Conservation (phyloP, 148 eudicot genomes). For the Salicornia ramosissima region DNA sequence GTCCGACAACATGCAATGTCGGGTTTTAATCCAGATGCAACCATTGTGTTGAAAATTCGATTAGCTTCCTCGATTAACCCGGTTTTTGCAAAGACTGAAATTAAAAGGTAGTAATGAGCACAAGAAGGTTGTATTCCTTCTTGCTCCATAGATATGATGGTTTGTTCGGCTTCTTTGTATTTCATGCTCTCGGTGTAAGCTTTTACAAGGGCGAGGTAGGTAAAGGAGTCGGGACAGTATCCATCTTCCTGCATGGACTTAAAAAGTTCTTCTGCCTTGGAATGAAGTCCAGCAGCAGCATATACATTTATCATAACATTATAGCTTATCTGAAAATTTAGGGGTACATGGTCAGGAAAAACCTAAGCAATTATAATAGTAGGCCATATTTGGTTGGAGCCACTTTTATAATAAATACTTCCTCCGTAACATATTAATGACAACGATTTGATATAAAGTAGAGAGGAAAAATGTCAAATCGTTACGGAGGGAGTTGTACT, state of each 20-base stretch:
- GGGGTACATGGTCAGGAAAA: conserved; percentile 3
- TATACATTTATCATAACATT: conserved; percentile 68
- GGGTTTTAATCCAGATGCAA: conserved; percentile 34
- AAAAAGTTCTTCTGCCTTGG: conserved; percentile 57
- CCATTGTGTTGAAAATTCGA: conserved; percentile 34
- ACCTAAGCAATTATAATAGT: neutral
- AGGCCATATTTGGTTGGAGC: no score
- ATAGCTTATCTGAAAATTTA: conserved; percentile 64
- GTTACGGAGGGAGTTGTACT: no score
- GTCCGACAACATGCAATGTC: conserved; percentile 40
- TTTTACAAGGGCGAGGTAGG: conserved; percentile 62
- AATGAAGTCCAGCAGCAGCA: conserved; percentile 50
- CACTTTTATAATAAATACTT: no score
- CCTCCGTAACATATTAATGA: no score
- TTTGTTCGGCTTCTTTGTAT: conserved; percentile 48
- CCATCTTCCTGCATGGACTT: conserved; percentile 47
- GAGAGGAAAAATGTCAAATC: no score
- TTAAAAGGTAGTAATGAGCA: conserved; percentile 58
- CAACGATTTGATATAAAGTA: no score
- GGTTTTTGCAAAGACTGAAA: conserved; percentile 40
- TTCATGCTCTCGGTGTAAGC: conserved; percentile 46
- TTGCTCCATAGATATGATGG: conserved; percentile 47
- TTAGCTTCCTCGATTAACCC: conserved; percentile 50
- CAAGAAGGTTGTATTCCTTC: conserved; percentile 46
- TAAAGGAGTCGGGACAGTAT: conserved; percentile 50